Evolutionary conservation across 106 monocot genomes (phyloP), one percentile per base, ranked within the genome.

Genomic region (Allium cepa): DNA sequence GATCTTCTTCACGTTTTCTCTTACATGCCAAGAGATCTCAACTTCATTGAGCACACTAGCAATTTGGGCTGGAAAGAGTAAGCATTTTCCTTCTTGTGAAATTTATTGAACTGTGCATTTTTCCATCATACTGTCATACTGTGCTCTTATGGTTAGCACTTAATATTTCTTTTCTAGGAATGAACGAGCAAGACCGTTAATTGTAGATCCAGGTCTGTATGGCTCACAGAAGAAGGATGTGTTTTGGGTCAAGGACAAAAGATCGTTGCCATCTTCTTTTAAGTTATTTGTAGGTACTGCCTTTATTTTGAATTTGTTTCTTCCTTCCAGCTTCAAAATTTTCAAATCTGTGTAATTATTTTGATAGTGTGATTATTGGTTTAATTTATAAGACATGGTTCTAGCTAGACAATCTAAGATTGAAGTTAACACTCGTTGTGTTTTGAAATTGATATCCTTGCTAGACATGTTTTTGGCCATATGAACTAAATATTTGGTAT

Each of bases 21-120:
- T 18, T 86, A 86, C 74, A 48, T 91, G 47, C 91, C 95, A 17
- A 83, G 85, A 66, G 83, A 96, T 78, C 78, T 91, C 15, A 96
- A 96, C 71, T 91, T 96, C 28, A 91, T 96, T 62, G 85, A 91
- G 69, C 95, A 91, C 76, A 86, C 88, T 13, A 95, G 95, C 71
- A 77, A 95, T 66, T 78, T 95, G 76, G 95, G 95, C 22, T 96
- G 91, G 91, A 88, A 79, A 83, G 88, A 91, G 91, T 88, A 79
- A 80, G 85, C 46, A 70, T 27, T 46, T 12, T 17, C 62, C 26
- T 52, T 50, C 59, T 16, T 17, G 8, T 4, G 13, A 56, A 65
- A 47, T 63, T 63, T 2, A 17, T 36, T 10, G 17, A 66, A 65
- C 28, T 59, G 15, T n/a, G 36, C 47, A 45, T 52, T 51, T 64